Conservation (phyloP, 2,329 filamentous ascomycete species). For the Beauveria medogensis region DNA sequence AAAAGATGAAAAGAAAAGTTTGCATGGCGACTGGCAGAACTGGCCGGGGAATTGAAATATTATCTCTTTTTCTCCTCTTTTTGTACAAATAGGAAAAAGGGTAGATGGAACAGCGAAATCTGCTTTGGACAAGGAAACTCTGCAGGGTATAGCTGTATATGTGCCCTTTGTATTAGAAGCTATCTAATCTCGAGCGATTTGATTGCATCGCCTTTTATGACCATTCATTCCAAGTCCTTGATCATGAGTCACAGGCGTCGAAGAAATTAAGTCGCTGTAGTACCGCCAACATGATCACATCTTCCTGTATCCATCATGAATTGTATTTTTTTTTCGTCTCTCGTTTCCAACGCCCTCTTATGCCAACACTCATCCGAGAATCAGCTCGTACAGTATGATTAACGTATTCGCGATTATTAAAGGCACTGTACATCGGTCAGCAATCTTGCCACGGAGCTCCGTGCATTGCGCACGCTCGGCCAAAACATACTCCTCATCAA, state of each 20-base stretch:
- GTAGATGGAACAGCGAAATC: slow-evolving; percentile 3
- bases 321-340: background rate
- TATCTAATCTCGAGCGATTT: slow-evolving; percentile 1
- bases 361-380: slow-evolving; percentile 47
- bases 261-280: background rate
- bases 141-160: slow-evolving; percentile 4
- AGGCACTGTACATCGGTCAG: slow-evolving; percentile 47
- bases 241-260: background rate
- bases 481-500: slow-evolving; percentile 68
- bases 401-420: slow-evolving; percentile 69
- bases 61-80: background rate
- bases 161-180: slow-evolving; percentile 10
- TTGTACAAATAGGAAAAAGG: background rate
- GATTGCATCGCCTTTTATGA: slow-evolving; percentile 2
- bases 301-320: background rate
- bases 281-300: background rate
- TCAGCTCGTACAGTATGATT: slow-evolving; percentile 67
- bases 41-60: background rate
- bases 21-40: slow-evolving; percentile 6
- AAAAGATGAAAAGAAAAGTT: slow-evolving; percentile 1
- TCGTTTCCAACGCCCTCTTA: background rate
- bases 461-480: slow-evolving; percentile 24
- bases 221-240: background rate
- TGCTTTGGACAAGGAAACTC: background rate
- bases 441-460: background rate